These are phyloP conservation scores for Pseudocercospora macadamiae DNA, from an alignment of 2,329 filamentous ascomycete genomes.

Conservation along the genomic window DNA sequence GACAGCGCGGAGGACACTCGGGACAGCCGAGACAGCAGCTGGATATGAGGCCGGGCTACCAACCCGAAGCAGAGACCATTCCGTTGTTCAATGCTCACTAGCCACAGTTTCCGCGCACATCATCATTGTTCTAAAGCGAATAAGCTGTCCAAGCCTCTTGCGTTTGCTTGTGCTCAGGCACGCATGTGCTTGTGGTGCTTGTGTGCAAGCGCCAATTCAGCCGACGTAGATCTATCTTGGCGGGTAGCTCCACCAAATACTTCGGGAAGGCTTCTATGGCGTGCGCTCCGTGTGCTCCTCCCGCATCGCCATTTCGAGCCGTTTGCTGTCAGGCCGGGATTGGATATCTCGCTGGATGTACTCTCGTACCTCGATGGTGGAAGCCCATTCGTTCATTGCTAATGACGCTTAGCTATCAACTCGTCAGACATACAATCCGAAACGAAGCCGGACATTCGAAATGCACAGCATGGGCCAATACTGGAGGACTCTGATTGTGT, in stretches of 20 bases:
- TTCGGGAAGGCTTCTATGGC: conserved; percentile 1
- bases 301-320: neutral
- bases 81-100: neutral
- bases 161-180: conserved; percentile 18
- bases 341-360: neutral
- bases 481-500: neutral
- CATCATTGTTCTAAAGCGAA: neutral
- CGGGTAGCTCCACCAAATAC: conserved; percentile 9
- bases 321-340: conserved; percentile 8
- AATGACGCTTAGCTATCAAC: conserved; percentile 14
- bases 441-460: conserved; percentile 23
- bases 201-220: conserved; percentile 9
- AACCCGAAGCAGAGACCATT: neutral
- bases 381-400: conserved; percentile 13
- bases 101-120: conserved; percentile 5
- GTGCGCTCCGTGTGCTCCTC: neutral
- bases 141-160: conserved; percentile 17
- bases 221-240: conserved; percentile 7
- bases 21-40: neutral
- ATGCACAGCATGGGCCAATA: conserved; percentile 18
- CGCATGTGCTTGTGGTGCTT: conserved; percentile 9
- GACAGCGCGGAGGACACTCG: neutral
- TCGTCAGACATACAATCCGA: conserved; percentile 10
- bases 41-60: conserved; percentile 5
- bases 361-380: neutral